Evolutionary conservation across 805 yeast genomes (phyloP).

Genomic region (Candida quercuum): DNA sequence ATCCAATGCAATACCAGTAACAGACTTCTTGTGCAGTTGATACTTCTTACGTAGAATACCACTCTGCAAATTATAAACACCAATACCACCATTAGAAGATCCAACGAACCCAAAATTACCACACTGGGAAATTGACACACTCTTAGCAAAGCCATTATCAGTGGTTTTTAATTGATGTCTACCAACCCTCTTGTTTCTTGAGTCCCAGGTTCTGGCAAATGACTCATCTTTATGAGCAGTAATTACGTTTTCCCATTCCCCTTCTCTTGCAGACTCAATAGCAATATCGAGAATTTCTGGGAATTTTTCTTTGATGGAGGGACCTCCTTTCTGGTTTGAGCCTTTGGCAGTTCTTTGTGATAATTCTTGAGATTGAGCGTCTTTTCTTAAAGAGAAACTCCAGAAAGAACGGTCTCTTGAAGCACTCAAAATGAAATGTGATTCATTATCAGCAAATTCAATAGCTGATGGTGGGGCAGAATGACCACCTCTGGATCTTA

Average conservation of each 20-base stretch:
- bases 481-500: slow-evolving; percentile 97
- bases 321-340: slow-evolving; percentile 48
- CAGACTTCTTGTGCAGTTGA: slow-evolving; percentile 66
- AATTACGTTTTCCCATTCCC: slow-evolving; percentile 90
- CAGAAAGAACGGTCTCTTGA: slow-evolving; percentile 84
- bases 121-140: slow-evolving; percentile 81
- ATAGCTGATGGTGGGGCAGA: slow-evolving; percentile 80
- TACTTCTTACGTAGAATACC: slow-evolving; percentile 75
- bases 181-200: slow-evolving; percentile 74
- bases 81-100: slow-evolving; percentile 78
- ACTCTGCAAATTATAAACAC: slow-evolving; percentile 85
- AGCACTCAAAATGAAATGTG: slow-evolving; percentile 83
- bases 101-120: slow-evolving; percentile 95
- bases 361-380: slow-evolving; percentile 91
- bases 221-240: slow-evolving; percentile 83
- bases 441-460: slow-evolving; percentile 68
- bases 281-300: slow-evolving; percentile 72
- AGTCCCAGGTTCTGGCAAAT: slow-evolving; percentile 89
- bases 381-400: slow-evolving; percentile 90
- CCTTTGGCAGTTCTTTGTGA: slow-evolving; percentile 64
- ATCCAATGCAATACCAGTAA: slow-evolving; percentile 85
- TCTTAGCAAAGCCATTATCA: slow-evolving; percentile 72
- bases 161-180: slow-evolving; percentile 61
- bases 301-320: slow-evolving; percentile 57
- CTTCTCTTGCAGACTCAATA: slow-evolving; percentile 67